Evolutionary conservation across 352 stramenopile species (phyloP).

Genomic region (Globisporangium megalacanthum): DNA sequence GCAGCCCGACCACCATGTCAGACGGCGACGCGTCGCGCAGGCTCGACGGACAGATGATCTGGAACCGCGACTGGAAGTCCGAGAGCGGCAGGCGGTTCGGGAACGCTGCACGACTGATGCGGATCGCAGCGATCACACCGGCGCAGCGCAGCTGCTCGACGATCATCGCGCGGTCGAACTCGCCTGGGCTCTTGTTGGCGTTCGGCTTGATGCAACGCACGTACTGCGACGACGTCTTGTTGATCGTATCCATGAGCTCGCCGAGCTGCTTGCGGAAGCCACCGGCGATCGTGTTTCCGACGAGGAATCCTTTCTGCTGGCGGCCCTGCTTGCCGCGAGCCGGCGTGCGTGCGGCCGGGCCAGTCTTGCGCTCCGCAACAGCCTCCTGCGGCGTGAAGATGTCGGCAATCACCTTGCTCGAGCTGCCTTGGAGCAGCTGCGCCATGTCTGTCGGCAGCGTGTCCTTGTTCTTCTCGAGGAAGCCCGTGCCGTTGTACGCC

Average conservation of each 20-base stretch:
- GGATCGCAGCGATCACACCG: slow-evolving; percentile 88
- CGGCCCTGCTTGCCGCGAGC: slow-evolving; percentile 42
- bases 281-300: slow-evolving; percentile 76
- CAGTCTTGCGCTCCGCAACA: slow-evolving; percentile 19
- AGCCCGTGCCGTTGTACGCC: slow-evolving; percentile 70
- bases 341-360: slow-evolving; percentile 14
- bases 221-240: slow-evolving; percentile 84
- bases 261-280: slow-evolving; percentile 84
- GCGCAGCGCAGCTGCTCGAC: slow-evolving; percentile 86
- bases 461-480: slow-evolving; percentile 86
- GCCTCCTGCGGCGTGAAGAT: slow-evolving; percentile 47
- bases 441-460: slow-evolving; percentile 78
- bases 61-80: slow-evolving; percentile 76
- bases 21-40: slow-evolving; percentile 42
- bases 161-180: slow-evolving; percentile 87
- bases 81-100: slow-evolving; percentile 89
- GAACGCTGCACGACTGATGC: slow-evolving; percentile 84
- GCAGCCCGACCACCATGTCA: slow-evolving; percentile 70
- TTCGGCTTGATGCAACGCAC: slow-evolving; percentile 92
- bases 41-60: slow-evolving; percentile 77
- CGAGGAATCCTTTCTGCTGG: slow-evolving; percentile 67
- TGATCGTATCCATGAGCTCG: slow-evolving; percentile 85
- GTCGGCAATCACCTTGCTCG: slow-evolving; percentile 50
- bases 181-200: slow-evolving; percentile 70
- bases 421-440: slow-evolving; percentile 59